Percentiles rank a stretch among this genome's conserved stretches.
These are phyloP conservation scores for Rutstroemia sp. DNA, from an alignment of 2,329 filamentous ascomycete genomes.

Conservation along the genomic window DNA sequence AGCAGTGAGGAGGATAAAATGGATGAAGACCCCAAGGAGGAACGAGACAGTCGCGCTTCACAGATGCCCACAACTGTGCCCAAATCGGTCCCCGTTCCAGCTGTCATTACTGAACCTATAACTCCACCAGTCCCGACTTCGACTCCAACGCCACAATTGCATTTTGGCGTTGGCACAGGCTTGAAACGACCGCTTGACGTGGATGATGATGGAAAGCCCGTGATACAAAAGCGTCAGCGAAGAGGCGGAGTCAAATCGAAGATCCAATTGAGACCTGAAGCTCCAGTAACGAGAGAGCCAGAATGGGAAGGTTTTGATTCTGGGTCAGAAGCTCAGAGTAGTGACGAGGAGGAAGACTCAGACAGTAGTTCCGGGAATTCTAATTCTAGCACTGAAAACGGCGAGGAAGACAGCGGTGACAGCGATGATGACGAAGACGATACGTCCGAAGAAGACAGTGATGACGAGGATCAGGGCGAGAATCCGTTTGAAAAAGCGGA, in stretches of 20 bases:
- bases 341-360: constrained; percentile 28
- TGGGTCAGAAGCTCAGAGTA: constrained; percentile 35
- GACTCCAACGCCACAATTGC: not conserved
- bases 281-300: constrained; percentile 34
- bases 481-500: constrained; percentile 32
- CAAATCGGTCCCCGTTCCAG: not conserved
- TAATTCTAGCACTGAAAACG: not conserved
- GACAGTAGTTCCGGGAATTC: constrained; percentile 28
- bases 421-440: constrained; percentile 24
- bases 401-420: not conserved
- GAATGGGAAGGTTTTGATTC: constrained; percentile 57
- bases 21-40: not conserved
- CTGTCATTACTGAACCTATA: constrained; percentile 10
- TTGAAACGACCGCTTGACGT: constrained; percentile 80
- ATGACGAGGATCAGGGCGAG: constrained; percentile 27
- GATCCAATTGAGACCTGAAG: constrained; percentile 40
- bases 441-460: constrained; percentile 14
- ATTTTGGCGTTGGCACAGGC: constrained; percentile 56
- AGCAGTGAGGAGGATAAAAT: constrained; percentile 22
- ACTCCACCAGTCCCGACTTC: not conserved
- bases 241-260: constrained; percentile 54
- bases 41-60: not conserved
- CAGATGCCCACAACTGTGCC: not conserved
- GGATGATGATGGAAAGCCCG: constrained; percentile 66
- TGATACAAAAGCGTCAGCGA: constrained; percentile 77